These are phyloP conservation scores for Pythium rhizo-oryzae DNA, from an alignment of 352 stramenopile species.

Conservation along the genomic window DNA sequence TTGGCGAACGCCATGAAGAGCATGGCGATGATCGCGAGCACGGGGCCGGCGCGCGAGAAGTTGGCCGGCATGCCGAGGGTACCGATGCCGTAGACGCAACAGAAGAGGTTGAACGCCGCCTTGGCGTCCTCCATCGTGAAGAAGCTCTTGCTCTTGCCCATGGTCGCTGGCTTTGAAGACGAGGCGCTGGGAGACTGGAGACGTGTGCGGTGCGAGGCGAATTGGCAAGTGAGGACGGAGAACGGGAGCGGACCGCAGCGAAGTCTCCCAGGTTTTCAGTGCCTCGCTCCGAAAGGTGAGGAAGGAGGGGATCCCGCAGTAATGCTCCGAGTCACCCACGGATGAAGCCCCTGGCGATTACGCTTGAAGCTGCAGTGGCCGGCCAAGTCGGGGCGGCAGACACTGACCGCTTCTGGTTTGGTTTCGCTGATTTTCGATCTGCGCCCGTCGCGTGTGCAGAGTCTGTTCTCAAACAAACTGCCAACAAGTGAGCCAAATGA, in stretches of 20 bases:
- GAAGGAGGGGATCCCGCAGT: neutral
- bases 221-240: neutral
- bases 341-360: neutral
- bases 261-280: neutral
- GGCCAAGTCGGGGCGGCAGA: too few relatives aligned
- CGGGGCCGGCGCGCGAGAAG: slow-evolving; percentile 54
- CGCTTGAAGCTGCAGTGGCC: neutral
- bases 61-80: slow-evolving; percentile 71
- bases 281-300: neutral
- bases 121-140: slow-evolving; percentile 67
- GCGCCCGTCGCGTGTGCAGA: slow-evolving; percentile 1
- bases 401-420: too few relatives aligned
- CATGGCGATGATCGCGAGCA: slow-evolving; percentile 47
- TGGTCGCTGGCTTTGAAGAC: neutral
- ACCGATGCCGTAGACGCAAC: slow-evolving; percentile 64
- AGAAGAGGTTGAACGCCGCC: slow-evolving; percentile 59
- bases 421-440: neutral
- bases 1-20: slow-evolving; percentile 69
- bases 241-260: neutral
- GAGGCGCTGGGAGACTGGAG: neutral
- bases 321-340: neutral
- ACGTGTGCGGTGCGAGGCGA: neutral
- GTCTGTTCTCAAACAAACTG: slow-evolving; percentile 6
- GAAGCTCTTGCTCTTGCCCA: slow-evolving; percentile 29
- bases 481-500: neutral